Evolutionary conservation across 2,329 filamentous ascomycete species (phyloP).

Genomic region (Tolypocladium amazonense): DNA sequence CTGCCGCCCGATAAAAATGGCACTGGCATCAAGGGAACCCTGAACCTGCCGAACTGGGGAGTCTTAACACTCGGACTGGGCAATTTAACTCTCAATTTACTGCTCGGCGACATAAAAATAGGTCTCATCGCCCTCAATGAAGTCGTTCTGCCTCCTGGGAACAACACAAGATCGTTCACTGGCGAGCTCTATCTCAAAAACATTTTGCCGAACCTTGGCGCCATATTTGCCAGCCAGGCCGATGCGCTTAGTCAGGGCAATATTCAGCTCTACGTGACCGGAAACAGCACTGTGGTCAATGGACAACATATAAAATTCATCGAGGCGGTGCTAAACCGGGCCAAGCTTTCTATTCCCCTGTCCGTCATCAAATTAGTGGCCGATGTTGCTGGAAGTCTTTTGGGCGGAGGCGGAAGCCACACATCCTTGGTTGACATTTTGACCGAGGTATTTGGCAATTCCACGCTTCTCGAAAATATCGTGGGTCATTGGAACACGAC

Average conservation of each 20-base stretch:
- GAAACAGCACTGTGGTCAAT: constrained; percentile 29
- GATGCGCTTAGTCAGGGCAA: constrained; percentile 17
- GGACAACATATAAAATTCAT: constrained; percentile 31
- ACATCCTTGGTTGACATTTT: constrained; percentile 21
- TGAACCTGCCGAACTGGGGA: constrained; percentile 34
- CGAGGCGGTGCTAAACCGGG: constrained; percentile 30
- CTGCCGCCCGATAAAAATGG: constrained; percentile 25
- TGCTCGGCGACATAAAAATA: constrained; percentile 26
- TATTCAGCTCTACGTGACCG: constrained; percentile 6
- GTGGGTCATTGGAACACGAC: constrained; percentile 22
- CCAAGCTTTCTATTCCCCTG: constrained; percentile 22
- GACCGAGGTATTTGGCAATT: constrained; percentile 27
- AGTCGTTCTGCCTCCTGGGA: constrained; percentile 29
- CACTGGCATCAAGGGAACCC: constrained; percentile 29
- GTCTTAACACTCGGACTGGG: constrained; percentile 31
- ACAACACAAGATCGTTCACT: constrained; percentile 29
- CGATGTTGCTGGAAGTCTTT: constrained; percentile 25
- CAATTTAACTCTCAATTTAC: constrained; percentile 33
- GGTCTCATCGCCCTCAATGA: constrained; percentile 28
- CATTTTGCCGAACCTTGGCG: constrained; percentile 28
- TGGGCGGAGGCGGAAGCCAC: constrained; percentile 15
- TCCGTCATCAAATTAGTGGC: constrained; percentile 27
- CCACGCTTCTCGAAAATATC: constrained; percentile 25
- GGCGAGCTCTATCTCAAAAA: constrained; percentile 29
- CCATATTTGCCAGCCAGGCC: constrained; percentile 22